Evolutionary conservation across 768 basidiomycete genomes (phyloP).

Genomic region (Boletus subcaerulescens): DNA sequence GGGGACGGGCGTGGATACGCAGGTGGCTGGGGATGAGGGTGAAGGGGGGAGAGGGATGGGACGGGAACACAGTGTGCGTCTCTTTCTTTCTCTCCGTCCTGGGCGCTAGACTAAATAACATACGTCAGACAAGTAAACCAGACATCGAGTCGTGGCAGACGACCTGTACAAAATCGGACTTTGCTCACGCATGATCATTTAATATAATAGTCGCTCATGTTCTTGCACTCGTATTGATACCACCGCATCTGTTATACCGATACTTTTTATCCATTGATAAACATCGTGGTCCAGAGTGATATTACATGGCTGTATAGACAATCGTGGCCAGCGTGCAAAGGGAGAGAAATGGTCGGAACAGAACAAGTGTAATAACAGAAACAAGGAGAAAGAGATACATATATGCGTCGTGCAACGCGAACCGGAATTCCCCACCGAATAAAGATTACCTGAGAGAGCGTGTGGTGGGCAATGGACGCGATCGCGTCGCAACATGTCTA

Average conservation of each 20-base stretch:
- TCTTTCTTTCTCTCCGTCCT: no score
- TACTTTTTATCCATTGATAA: conserved; percentile 7
- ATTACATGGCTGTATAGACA: conserved; percentile 26
- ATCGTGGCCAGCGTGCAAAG: conserved; percentile 9
- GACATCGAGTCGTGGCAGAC: conserved; percentile 17
- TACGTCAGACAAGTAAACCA: conserved; percentile 1
- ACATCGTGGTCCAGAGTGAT: conserved; percentile 12
- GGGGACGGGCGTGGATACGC: no score
- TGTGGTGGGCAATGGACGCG: neutral
- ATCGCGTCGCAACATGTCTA: conserved; percentile 3
- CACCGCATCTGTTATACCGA: conserved; percentile 1
- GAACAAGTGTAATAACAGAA: neutral
- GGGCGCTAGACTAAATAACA: no score
- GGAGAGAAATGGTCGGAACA: no score
- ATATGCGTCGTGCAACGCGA: neutral
- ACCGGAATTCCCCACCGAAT: neutral
- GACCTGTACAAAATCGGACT: neutral
- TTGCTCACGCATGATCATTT: neutral
- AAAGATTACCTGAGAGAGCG: neutral
- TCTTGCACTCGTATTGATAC: neutral
- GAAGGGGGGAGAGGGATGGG: no score
- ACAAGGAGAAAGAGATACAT: neutral
- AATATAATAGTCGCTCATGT: neutral
- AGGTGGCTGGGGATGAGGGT: no score
- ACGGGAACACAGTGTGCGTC: neutral